phyloP scores from a whole-genome alignment of 1,284 basidiomycete species.

The Microstroma glucosiphilum region DNA sequence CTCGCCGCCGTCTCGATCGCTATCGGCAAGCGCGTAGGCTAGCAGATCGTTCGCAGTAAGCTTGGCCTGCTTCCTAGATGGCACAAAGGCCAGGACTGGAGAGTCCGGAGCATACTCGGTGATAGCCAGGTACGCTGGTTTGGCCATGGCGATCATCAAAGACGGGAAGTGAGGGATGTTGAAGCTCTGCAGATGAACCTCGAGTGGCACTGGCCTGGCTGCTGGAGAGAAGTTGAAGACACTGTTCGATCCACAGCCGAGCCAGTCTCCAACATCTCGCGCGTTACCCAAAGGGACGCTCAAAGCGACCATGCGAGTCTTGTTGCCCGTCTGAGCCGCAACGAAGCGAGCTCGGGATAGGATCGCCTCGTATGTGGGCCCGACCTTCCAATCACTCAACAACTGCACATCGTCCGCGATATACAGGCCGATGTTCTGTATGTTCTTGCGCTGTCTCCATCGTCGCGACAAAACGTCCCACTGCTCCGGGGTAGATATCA shows the following conservation, averaged over 20 bases:
- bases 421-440: constrained; percentile 82
- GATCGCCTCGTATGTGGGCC: constrained; percentile 91
- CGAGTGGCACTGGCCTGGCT: constrained; percentile 89
- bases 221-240: constrained; percentile 98
- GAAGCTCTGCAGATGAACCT: constrained; percentile 94
- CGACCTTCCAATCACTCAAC: constrained; percentile 77
- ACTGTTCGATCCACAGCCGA: constrained; percentile 77
- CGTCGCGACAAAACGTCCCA: constrained; percentile 95
- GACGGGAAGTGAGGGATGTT: constrained; percentile 94
- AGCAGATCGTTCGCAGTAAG: constrained; percentile 87
- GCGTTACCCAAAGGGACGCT: constrained; percentile 94
- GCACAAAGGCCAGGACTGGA: constrained; percentile 87
- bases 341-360: constrained; percentile 91
- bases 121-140: constrained; percentile 91
- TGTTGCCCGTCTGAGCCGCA: constrained; percentile 83
- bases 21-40: constrained; percentile 80
- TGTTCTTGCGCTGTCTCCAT: constrained; percentile 95
- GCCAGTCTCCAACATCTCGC: constrained; percentile 93
- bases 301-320: constrained; percentile 87
- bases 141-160: constrained; percentile 98
- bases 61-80: constrained; percentile 86
- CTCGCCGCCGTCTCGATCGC: constrained; percentile 54
- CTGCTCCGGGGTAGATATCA: constrained; percentile 81
- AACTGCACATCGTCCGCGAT: constrained; percentile 94
- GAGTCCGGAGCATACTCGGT: constrained; percentile 78